Evolutionary conservation across 139 green algal species (phyloP).

Genomic region (Eudorina sp.): DNA sequence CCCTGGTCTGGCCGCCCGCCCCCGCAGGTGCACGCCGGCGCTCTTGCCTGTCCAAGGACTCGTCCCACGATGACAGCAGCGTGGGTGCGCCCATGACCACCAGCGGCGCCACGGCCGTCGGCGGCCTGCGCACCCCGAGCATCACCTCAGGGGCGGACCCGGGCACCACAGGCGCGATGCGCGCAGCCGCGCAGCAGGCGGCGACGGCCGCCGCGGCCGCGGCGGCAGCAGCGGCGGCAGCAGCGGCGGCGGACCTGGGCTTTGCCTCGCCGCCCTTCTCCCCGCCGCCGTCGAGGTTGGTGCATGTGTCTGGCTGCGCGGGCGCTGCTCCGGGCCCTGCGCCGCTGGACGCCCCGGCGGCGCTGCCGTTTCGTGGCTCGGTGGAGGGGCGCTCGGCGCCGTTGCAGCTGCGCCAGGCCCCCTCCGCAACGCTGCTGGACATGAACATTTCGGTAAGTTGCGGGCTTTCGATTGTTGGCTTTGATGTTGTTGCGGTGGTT

Average conservation of each 20-base stretch:
- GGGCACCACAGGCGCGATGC: background rate
- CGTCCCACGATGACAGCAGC: slow-evolving; percentile 10
- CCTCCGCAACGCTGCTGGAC: slow-evolving; percentile 15
- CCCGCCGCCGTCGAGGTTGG: background rate
- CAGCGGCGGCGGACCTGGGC: background rate
- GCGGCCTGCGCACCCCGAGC: background rate
- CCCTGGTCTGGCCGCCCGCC: too few species aligned
- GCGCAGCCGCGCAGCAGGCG: background rate
- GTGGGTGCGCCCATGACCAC: background rate
- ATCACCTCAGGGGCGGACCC: background rate
- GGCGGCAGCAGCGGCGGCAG: background rate
- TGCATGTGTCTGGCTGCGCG: background rate
- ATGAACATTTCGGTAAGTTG: background rate
- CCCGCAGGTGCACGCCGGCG: slow-evolving; percentile 12
- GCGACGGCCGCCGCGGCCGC: background rate
- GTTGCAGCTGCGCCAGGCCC: slow-evolving; percentile 2
- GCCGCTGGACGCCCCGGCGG: background rate
- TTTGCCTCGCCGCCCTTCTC: background rate
- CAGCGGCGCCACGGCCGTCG: background rate
- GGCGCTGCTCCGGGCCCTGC: background rate
- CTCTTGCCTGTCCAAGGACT: slow-evolving; percentile 18
- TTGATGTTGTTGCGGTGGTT: too few species aligned
- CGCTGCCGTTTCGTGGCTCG: background rate
- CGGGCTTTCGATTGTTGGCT: too few species aligned
- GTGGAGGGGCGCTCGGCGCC: background rate